These are phyloP conservation scores for Talaromyces piceae DNA, from an alignment of 2,329 filamentous ascomycete species.

Conservation along the genomic window DNA sequence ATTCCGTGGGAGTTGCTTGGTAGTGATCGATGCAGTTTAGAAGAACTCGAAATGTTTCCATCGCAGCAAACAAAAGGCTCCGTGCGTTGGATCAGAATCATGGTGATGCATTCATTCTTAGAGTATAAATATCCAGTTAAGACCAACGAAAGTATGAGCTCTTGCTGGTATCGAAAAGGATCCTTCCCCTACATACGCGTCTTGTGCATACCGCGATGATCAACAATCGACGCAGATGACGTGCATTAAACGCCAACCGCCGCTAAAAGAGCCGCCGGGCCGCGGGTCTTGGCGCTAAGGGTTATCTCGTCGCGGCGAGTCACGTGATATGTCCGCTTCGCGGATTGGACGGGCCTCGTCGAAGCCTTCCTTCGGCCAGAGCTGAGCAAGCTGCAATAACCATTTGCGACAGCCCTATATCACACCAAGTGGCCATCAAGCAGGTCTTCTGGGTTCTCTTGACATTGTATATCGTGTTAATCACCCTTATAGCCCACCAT, in stretches of 20 bases:
- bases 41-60: conserved; percentile 79
- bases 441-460: no score
- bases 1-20: conserved; percentile 66
- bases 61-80: conserved; percentile 26
- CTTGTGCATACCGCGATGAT: conserved; percentile 5
- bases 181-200: background rate
- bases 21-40: conserved; percentile 97
- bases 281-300: background rate
- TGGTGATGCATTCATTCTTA: background rate
- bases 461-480: background rate
- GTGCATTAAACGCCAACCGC: conserved; percentile 8
- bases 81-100: conserved; percentile 5
- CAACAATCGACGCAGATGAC: conserved; percentile 9
- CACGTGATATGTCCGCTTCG: background rate
- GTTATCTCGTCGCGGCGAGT: background rate
- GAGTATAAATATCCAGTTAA: background rate
- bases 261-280: background rate
- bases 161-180: background rate
- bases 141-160: background rate
- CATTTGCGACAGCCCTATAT: background rate
- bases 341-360: background rate
- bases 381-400: background rate
- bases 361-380: background rate
- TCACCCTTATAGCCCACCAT: conserved; percentile 18
- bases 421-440: no score